Conservation (phyloP, 768 basidiomycete genomes). For the Mycena galopus region DNA sequence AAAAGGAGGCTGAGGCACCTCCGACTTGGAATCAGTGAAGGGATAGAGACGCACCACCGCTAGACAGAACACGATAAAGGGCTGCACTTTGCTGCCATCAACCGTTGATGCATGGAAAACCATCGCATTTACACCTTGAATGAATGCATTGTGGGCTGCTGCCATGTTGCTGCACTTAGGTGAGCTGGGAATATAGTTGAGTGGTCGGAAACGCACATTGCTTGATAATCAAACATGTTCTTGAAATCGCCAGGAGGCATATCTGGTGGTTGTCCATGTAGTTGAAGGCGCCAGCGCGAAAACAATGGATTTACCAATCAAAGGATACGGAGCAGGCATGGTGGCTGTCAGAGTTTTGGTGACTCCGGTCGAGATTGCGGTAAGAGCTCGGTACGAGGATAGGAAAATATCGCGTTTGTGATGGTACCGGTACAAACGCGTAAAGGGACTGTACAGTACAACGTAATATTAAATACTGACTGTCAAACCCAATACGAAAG, state of each 20-base stretch:
- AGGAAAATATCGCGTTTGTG: no score
- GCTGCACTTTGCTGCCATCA: constrained; percentile 27
- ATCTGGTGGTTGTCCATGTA: no score
- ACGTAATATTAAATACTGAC: no score
- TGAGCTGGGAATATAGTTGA: neutral
- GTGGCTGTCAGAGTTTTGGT: no score
- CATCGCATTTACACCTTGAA: constrained; percentile 40
- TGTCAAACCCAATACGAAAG: no score
- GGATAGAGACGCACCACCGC: constrained; percentile 6
- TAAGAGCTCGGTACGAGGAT: no score
- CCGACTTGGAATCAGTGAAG: neutral
- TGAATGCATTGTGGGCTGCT: constrained; percentile 40
- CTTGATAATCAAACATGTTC: constrained; percentile 25
- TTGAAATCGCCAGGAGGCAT: constrained; percentile 28
- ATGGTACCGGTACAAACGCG: no score
- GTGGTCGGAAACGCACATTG: constrained; percentile 3
- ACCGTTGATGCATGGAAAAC: constrained; percentile 32
- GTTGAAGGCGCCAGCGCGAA: no score
- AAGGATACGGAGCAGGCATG: no score
- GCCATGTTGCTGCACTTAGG: constrained; percentile 36
- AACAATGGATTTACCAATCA: no score
- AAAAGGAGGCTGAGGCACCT: neutral
- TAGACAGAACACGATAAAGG: constrained; percentile 39
- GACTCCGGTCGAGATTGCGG: no score
- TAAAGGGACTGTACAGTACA: no score